phyloP scores from a whole-genome alignment of 2,329 filamentous ascomycete genomes.

The Amesomyces nigricolor region DNA sequence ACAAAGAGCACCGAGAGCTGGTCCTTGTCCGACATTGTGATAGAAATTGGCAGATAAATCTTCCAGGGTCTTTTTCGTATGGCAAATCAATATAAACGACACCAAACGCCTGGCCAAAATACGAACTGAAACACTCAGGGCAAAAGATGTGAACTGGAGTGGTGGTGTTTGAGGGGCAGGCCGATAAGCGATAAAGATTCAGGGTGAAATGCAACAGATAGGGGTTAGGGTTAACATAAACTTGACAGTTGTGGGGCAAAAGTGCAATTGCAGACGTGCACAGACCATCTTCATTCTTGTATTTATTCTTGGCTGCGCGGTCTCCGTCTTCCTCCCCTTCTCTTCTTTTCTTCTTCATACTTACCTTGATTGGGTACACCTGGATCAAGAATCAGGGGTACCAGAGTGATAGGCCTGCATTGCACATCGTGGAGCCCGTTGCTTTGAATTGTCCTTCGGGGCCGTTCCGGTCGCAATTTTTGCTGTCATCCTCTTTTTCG shows the following conservation, averaged over 20 bases:
- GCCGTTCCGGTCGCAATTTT: slow-evolving; percentile 28
- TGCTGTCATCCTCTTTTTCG: slow-evolving; percentile 23
- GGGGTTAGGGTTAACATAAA: slow-evolving; percentile 8
- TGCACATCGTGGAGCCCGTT: slow-evolving; percentile 26
- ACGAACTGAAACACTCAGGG: not conserved
- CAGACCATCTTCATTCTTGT: slow-evolving; percentile 10
- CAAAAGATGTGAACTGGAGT: not conserved
- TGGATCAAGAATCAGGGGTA: slow-evolving; percentile 23
- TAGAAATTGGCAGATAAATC: not conserved
- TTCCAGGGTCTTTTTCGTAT: not conserved
- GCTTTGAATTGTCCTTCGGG: slow-evolving; percentile 27
- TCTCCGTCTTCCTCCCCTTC: slow-evolving; percentile 14
- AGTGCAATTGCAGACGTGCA: slow-evolving; percentile 15
- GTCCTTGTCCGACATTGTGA: slow-evolving; percentile 25
- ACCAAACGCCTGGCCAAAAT: not conserved
- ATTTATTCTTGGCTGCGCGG: slow-evolving; percentile 8
- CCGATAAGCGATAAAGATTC: not conserved
- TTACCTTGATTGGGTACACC: slow-evolving; percentile 25
- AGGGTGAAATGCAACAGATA: not conserved
- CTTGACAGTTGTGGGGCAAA: not conserved
- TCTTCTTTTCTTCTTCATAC: slow-evolving; percentile 26
- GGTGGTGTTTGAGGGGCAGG: not conserved
- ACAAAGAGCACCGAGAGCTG: slow-evolving; percentile 78
- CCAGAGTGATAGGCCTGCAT: slow-evolving; percentile 25
- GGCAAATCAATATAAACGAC: not conserved